Evolutionary conservation across 2,329 filamentous ascomycete species (phyloP).

Genomic region (Sclerotinia sclerotiorum): DNA sequence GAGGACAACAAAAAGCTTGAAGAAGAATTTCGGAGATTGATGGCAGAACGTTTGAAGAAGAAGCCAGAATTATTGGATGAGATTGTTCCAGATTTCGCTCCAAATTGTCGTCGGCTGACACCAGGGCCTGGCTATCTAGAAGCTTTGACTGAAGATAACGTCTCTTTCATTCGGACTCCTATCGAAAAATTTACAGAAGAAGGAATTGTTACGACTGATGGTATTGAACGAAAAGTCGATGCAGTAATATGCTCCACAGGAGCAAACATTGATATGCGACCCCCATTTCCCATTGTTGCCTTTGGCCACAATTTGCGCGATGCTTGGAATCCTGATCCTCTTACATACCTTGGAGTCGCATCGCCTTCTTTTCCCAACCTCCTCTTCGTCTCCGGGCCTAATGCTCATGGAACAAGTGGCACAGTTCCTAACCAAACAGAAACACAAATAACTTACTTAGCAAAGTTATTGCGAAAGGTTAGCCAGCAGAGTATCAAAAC

Average conservation of each 20-base stretch:
- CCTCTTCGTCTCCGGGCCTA: conserved; percentile 62
- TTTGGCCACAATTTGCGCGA: conserved; percentile 53
- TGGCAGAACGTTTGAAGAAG: conserved; percentile 44
- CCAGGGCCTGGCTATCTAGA: conserved; percentile 63
- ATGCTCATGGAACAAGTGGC: conserved; percentile 55
- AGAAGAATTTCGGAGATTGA: conserved; percentile 42
- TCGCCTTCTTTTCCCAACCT: conserved; percentile 68
- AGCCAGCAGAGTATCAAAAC: conserved; percentile 64
- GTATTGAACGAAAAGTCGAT: conserved; percentile 57
- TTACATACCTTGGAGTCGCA: conserved; percentile 64
- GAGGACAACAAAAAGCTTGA: conserved; percentile 42
- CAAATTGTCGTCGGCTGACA: conserved; percentile 46
- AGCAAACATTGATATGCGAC: conserved; percentile 58
- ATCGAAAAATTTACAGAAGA: conserved; percentile 59
- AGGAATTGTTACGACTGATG: conserved; percentile 61
- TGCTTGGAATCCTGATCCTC: conserved; percentile 60
- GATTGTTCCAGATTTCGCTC: conserved; percentile 45
- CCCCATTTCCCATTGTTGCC: conserved; percentile 60
- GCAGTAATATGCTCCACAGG: conserved; percentile 69
- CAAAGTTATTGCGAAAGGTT: conserved; percentile 66
- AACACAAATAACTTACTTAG: conserved; percentile 63
- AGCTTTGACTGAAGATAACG: conserved; percentile 60
- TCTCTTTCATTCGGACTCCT: conserved; percentile 57
- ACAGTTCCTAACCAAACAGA: conserved; percentile 68
- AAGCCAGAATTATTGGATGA: conserved; percentile 43